Evolutionary conservation across 345 rosid genomes (phyloP), one percentile per base, ranked within the genome.

Genomic region (Euphorbia pulcherrima): DNA sequence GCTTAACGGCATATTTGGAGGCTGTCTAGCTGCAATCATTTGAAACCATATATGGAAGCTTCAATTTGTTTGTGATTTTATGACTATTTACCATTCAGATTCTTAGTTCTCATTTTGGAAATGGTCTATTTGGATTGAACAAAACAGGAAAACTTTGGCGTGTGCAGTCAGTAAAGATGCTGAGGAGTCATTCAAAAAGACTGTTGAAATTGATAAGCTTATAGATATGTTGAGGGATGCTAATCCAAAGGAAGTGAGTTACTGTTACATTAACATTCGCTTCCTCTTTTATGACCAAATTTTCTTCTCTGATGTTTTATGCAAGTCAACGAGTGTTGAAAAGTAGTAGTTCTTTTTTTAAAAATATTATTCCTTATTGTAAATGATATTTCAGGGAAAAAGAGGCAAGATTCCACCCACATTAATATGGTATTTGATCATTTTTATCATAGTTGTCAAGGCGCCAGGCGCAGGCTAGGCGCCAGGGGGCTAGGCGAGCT

Each of bases 181-280:
- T 27, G 97, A 93, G 73, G 93, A 80, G 73, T 87, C 94, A 39
- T 93, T 93, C 75, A 90, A 83, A 82, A 93, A 87, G 89, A 90
- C 96, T 35, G 92, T 93, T 5, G 92, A 83, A 84, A 78, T 86
- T 55, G 98, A 93, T 77, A 78, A 72, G 70, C 84, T 90, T 81
- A 93, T 89, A 5, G 97, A 89, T 72, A 75, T 77, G 61, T 83
- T 90, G 75, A 84, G 79, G 79, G 88, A 88, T 75, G 94, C 91
- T 35, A 90, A 74, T 83, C 91, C 91, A 3, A 73, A 70, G 50
- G 86, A 90, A 84, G 97, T 87, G 77, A 78, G 82, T 44, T 30
- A 51, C 41, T 10, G 33, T 59, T 6, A 27, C 6, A 41, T 30
- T 27, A 28, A 30, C 8, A n/a, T 30, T 62, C 61, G 21, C 27